Conservation (phyloP, 768 basidiomycete genomes). For the Leccinum rimulosum region DNA sequence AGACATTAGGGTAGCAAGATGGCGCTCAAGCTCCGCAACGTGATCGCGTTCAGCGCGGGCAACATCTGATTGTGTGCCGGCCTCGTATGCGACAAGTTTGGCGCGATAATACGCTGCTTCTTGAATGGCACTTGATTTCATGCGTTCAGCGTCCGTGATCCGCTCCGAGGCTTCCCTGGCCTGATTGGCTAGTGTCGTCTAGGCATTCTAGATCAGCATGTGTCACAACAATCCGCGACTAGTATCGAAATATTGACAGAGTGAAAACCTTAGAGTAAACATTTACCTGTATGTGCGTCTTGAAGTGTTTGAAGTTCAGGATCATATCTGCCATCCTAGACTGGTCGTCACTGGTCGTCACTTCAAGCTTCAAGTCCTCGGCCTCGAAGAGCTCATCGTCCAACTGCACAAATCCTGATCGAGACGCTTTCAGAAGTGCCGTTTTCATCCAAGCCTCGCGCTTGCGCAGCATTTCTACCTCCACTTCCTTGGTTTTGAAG, state of each 20-base stretch:
- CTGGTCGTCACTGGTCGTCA: slow-evolving; percentile 39
- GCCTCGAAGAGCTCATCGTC: slow-evolving; percentile 48
- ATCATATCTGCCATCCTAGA: slow-evolving; percentile 65
- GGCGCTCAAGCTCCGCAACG: slow-evolving; percentile 67
- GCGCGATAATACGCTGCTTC: slow-evolving; percentile 96
- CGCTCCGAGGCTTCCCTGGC: slow-evolving; percentile 75
- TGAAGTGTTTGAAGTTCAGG: slow-evolving; percentile 83
- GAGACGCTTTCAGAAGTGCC: slow-evolving; percentile 70
- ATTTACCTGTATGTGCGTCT: slow-evolving; percentile 81
- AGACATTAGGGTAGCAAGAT: slow-evolving; percentile 56
- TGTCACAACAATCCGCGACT: neutral
- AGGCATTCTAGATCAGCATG: slow-evolving; percentile 13
- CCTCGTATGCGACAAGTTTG: slow-evolving; percentile 86
- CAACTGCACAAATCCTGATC: slow-evolving; percentile 72
- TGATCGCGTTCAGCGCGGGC: slow-evolving; percentile 78
- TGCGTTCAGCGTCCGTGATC: slow-evolving; percentile 74
- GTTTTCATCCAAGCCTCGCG: slow-evolving; percentile 86
- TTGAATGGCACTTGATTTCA: slow-evolving; percentile 76
- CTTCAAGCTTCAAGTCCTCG: slow-evolving; percentile 34
- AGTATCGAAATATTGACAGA: neutral
- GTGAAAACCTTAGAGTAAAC: neutral
- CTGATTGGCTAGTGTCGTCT: slow-evolving; percentile 76
- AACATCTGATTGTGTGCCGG: slow-evolving; percentile 60
- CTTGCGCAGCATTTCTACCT: slow-evolving; percentile 72
- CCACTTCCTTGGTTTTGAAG: slow-evolving; percentile 77